These are phyloP conservation scores for Musa itinerans DNA, from an alignment of 176 grass and related monocot genomes.

Conservation along the genomic window DNA sequence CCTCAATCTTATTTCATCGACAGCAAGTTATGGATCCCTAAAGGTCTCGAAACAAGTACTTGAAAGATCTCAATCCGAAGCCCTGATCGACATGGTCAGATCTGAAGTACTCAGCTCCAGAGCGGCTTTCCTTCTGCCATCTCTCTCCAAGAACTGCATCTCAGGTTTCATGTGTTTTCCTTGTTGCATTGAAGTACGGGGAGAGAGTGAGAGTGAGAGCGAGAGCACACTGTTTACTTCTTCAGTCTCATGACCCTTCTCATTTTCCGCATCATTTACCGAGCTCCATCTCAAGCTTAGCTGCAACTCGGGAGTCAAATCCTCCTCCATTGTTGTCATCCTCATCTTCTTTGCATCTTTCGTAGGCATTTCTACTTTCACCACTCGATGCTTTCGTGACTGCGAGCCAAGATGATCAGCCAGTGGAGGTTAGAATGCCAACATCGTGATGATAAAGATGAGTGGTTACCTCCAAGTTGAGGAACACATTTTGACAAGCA, in stretches of 20 bases:
- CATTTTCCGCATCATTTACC: constrained; percentile 12
- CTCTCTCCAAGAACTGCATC: constrained; percentile 27
- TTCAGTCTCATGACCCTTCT: constrained; percentile 22
- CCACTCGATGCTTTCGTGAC: constrained; percentile 3
- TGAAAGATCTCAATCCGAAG: constrained; percentile 99
- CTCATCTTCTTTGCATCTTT: constrained; percentile 26
- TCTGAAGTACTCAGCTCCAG: constrained; percentile 90
- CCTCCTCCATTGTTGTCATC: constrained; percentile 21
- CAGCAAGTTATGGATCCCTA: neutral
- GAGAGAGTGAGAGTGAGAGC: neutral
- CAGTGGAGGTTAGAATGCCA: no score
- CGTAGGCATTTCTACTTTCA: constrained; percentile 2
- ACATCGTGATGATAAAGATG: no score
- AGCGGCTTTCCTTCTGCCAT: constrained; percentile 42
- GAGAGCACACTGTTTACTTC: constrained; percentile 46
- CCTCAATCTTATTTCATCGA: neutral
- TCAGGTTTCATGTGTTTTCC: constrained; percentile 5
- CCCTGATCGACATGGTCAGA: no score
- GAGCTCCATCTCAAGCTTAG: constrained; percentile 42
- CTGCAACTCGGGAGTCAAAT: constrained; percentile 33
- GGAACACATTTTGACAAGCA: no score
- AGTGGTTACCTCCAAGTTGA: no score
- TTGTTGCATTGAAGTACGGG: constrained; percentile 12
- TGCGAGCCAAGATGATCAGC: neutral
- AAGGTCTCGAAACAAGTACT: constrained; percentile 61